Conservation (phyloP, 371 early-diverging fungal species). For the Mucor plumbeus region DNA sequence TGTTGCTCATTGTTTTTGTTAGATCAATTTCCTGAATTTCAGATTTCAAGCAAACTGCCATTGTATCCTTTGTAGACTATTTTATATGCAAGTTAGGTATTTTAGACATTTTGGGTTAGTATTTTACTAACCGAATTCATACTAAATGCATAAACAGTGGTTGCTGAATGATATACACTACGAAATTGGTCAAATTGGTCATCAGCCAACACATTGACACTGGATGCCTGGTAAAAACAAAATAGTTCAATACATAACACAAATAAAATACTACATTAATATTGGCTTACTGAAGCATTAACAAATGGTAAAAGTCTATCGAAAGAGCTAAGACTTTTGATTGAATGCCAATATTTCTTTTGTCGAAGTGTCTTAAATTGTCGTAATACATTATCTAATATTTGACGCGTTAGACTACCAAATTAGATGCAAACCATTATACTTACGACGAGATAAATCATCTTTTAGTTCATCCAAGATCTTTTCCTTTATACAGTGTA, state of each 20-base stretch:
- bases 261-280: no score
- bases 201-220: conserved; percentile 38
- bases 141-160: conserved; percentile 45
- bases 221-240: neutral
- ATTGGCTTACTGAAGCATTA: conserved; percentile 35
- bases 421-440: neutral
- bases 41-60: conserved; percentile 58
- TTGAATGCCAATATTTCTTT: conserved; percentile 62
- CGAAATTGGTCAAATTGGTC: conserved; percentile 30
- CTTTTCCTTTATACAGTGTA: conserved; percentile 30
- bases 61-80: conserved; percentile 37
- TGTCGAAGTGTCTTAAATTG: conserved; percentile 52
- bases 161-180: conserved; percentile 41
- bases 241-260: no score
- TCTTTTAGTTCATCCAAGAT: conserved; percentile 29
- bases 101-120: neutral
- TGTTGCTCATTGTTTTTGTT: conserved; percentile 25
- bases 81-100: neutral
- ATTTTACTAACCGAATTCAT: conserved; percentile 41
- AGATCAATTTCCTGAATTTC: conserved; percentile 67
- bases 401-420: neutral
- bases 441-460: conserved; percentile 38
- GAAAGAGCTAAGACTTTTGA: conserved; percentile 52
- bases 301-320: conserved; percentile 58
- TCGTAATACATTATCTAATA: conserved; percentile 36